Conservation (phyloP, 1,284 basidiomycete genomes). For the Singerocomus inundabilis region DNA sequence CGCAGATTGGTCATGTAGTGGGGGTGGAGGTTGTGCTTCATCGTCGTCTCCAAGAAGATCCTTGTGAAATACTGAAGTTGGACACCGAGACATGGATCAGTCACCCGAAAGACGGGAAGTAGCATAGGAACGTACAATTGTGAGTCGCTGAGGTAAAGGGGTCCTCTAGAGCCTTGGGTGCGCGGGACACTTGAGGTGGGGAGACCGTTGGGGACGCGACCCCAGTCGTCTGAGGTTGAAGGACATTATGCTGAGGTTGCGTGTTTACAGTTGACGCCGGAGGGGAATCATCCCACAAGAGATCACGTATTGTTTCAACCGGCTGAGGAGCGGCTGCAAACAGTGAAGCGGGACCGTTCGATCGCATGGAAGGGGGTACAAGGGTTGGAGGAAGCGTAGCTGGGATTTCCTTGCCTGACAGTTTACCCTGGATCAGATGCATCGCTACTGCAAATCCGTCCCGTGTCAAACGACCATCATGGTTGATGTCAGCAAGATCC, state of each 20-base stretch:
- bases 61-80: slow-evolving; percentile 34
- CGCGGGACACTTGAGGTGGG: slow-evolving; percentile 23
- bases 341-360: slow-evolving; percentile 32
- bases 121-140: slow-evolving; percentile 29
- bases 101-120: slow-evolving; percentile 9
- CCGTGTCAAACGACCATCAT: slow-evolving; percentile 83
- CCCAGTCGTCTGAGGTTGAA: slow-evolving; percentile 41
- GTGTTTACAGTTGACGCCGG: slow-evolving; percentile 44
- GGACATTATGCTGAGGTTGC: slow-evolving; percentile 32
- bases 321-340: slow-evolving; percentile 35
- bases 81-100: slow-evolving; percentile 11
- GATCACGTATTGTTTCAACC: slow-evolving; percentile 41
- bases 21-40: slow-evolving; percentile 43
- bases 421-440: slow-evolving; percentile 88
- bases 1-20: slow-evolving; percentile 66
- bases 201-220: slow-evolving; percentile 3
- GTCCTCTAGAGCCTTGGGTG: slow-evolving; percentile 34
- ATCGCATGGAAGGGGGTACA: slow-evolving; percentile 78
- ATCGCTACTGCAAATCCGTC: slow-evolving; percentile 98
- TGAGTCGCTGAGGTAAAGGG: slow-evolving; percentile 39
- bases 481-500: slow-evolving; percentile 92
- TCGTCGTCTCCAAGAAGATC: slow-evolving; percentile 77
- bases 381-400: slow-evolving; percentile 67
- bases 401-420: slow-evolving; percentile 85
- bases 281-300: slow-evolving; percentile 67